Conservation (phyloP, 768 basidiomycete genomes). For the Trametes coccinea region DNA sequence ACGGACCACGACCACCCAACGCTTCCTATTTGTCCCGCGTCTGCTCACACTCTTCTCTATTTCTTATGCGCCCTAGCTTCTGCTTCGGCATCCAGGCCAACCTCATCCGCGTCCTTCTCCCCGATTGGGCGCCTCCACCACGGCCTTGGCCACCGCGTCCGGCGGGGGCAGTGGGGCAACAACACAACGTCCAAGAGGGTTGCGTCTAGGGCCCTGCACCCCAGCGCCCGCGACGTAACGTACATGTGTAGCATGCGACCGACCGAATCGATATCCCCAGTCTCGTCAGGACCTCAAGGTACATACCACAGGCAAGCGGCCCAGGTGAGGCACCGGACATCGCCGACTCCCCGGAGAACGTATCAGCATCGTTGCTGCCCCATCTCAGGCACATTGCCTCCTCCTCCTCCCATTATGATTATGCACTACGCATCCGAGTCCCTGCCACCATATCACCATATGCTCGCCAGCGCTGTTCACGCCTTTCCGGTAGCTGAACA, state of each 20-base stretch:
- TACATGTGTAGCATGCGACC: no score
- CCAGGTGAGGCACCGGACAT: conserved; percentile 19
- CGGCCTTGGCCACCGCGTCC: no score
- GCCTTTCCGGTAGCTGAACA: background rate
- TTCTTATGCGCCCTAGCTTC: background rate
- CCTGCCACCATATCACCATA: conserved; percentile 3
- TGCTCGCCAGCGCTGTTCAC: background rate
- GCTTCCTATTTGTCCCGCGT: conserved; percentile 5
- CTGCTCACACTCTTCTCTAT: background rate
- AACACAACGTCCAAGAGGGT: no score
- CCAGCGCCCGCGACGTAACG: no score
- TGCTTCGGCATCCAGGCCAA: background rate
- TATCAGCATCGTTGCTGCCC: conserved; percentile 12
- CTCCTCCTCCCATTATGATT: background rate
- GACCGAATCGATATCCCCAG: background rate
- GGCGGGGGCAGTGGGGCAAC: no score
- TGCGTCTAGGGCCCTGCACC: no score
- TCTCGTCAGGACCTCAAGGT: background rate
- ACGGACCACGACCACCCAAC: background rate
- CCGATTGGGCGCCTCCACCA: background rate
- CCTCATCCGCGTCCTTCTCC: background rate
- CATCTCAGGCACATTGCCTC: conserved; percentile 17
- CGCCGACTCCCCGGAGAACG: conserved; percentile 9
- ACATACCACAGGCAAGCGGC: background rate
- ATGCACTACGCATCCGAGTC: background rate